Conservation (phyloP, 2,329 filamentous ascomycete species). For the Claviceps sp. region DNA sequence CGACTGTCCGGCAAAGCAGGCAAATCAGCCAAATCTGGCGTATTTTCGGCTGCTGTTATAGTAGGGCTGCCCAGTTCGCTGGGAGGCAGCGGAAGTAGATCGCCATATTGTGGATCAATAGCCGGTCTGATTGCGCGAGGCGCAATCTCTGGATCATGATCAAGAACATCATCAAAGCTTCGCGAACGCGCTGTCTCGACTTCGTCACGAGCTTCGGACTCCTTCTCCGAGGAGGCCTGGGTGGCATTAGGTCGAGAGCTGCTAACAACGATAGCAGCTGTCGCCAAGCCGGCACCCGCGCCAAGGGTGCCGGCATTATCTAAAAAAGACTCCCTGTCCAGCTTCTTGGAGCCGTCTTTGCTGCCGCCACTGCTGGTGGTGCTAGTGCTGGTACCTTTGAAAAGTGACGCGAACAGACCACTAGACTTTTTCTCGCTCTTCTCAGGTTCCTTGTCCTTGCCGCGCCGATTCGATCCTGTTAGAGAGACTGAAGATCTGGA, state of each 20-base stretch:
- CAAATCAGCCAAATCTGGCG: conserved; percentile 40
- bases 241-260: conserved; percentile 31
- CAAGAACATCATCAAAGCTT: conserved; percentile 22
- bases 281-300: conserved; percentile 53
- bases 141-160: conserved; percentile 41
- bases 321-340: conserved; percentile 49
- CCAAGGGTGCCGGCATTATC: conserved; percentile 57
- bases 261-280: conserved; percentile 27
- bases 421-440: conserved; percentile 22
- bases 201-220: conserved; percentile 16
- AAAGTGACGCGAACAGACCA: conserved; percentile 35
- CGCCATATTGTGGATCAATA: conserved; percentile 53
- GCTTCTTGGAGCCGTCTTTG: conserved; percentile 10
- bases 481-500: conserved; percentile 19
- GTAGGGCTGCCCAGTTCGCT: conserved; percentile 40
- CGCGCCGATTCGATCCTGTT: conserved; percentile 20
- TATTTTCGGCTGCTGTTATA: conserved; percentile 19
- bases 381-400: conserved; percentile 25
- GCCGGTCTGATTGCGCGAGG: conserved; percentile 47
- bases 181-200: conserved; percentile 8
- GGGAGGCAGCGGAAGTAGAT: conserved; percentile 50
- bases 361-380: conserved; percentile 25
- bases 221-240: conserved; percentile 26
- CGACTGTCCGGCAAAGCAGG: conserved; percentile 47
- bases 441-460: conserved; percentile 24